Percentiles rank a stretch among this genome's conserved stretches.
Evolutionary conservation across 2,329 filamentous ascomycete species (phyloP).

Genomic region (Pseudonectria buxi): DNA sequence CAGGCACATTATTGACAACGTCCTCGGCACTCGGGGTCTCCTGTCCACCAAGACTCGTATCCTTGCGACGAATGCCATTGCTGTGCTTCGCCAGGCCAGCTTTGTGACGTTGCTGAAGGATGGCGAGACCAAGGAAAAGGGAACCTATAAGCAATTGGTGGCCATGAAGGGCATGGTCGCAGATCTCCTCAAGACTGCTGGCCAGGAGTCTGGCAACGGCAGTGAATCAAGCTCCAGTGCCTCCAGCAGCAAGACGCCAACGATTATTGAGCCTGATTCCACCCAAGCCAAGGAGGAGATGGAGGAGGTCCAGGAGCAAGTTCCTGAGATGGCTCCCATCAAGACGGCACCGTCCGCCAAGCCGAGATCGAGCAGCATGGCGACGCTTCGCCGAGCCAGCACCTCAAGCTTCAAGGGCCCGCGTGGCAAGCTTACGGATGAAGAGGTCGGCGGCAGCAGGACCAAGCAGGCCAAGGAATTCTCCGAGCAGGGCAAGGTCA

Average conservation of each 20-base stretch:
- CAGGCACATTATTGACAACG: slow-evolving; percentile 87
- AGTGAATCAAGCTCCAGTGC: slow-evolving; percentile 38
- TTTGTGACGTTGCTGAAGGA: slow-evolving; percentile 81
- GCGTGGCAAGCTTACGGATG: slow-evolving; percentile 75
- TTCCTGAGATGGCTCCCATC: slow-evolving; percentile 73
- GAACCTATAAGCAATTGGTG: slow-evolving; percentile 84
- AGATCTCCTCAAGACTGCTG: slow-evolving; percentile 72
- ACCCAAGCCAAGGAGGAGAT: slow-evolving; percentile 57
- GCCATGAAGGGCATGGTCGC: slow-evolving; percentile 90
- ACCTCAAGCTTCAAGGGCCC: slow-evolving; percentile 84
- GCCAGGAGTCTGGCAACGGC: slow-evolving; percentile 45
- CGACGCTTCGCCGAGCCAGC: slow-evolving; percentile 81
- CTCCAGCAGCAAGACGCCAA: slow-evolving; percentile 48
- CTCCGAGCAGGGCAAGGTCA: slow-evolving; percentile 92
- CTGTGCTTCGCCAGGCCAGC: slow-evolving; percentile 81
- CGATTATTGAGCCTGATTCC: slow-evolving; percentile 45
- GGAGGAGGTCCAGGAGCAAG: slow-evolving; percentile 70
- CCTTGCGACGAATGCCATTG: slow-evolving; percentile 89
- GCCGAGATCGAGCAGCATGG: slow-evolving; percentile 61
- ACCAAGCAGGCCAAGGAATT: slow-evolving; percentile 84
- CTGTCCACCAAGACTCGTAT: slow-evolving; percentile 83
- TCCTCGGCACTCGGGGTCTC: slow-evolving; percentile 78
- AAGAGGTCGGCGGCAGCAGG: slow-evolving; percentile 64
- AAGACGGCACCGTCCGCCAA: slow-evolving; percentile 48
- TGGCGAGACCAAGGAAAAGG: slow-evolving; percentile 75